Base-by-base conservation (phyloP, 2,329 filamentous ascomycete species). In the Exophiala aquamarina region DNA sequence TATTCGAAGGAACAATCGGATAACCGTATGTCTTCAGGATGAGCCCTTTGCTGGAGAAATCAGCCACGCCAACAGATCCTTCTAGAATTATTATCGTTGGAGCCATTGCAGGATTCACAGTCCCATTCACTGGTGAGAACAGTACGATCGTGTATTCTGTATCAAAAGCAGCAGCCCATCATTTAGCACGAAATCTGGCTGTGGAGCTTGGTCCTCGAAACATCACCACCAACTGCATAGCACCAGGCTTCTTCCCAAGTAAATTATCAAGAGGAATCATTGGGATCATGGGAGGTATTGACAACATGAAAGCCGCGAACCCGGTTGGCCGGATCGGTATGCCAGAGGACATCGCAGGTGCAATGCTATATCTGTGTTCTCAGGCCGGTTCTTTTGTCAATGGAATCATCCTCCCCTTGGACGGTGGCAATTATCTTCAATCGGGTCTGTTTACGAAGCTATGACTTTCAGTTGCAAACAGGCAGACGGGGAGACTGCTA, bases 61-160 rank as follows among this genome's bases (percentile, higher is more conserved):
- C 61, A 7, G 87, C 81, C 1, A 77, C 76, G 0, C 56, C 75
- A 17, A 73, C 77, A n/a, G 81, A 89, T 54, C 90, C 92, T 0
- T 82, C 83, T 19, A 78, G 90, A 50, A 85, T 96, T 23, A 82
- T 97, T 57, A 84, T 95, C 59, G 96, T 90, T 1, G 86, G 85
- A 6, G 89, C 84, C 21, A 81, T 91, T 3, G 90, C 90, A 0
- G 91, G 91, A 1, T 75, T 96, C 21, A 83, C 79, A 15, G 70
- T 93, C 36, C 89, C 89, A 4, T 78, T 79, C 0, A 66, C 90
- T 2, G 90, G 89, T 32, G 68, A 74, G 29, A 79, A 89, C 58
- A 88, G 80, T 7, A 90, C 89, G 0, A 7, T 7, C 17, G n/a
- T 5, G 6, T 34, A 34, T 34, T 5, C 13, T 14, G 32, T n/a